Conservation (phyloP, 164 flowering plant genomes). For the Vitis amurensis region DNA sequence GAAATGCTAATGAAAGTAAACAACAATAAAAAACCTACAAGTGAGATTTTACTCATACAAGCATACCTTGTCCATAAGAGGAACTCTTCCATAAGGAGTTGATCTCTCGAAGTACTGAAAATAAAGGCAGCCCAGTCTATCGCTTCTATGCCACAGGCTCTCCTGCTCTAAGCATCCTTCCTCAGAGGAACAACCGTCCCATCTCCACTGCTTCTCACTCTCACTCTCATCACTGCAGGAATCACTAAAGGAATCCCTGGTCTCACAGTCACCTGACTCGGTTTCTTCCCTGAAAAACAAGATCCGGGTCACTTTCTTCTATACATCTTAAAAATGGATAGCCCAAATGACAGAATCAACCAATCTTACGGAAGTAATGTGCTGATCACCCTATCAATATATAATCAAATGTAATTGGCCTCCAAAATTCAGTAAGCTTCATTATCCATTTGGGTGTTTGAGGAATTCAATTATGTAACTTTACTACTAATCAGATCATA, state of each 20-base stretch:
- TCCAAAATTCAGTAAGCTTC: background rate
- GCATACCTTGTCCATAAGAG: conserved; percentile 90
- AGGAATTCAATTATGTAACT: background rate
- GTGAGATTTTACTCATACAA: too few species aligned
- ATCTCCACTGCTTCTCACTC: conserved; percentile 74
- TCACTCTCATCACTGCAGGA: conserved; percentile 81
- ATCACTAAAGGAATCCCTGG: conserved; percentile 75
- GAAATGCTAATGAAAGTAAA: background rate
- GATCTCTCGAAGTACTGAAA: conserved; percentile 84
- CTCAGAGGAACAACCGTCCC: conserved; percentile 72
- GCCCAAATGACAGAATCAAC: background rate
- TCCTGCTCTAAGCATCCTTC: conserved; percentile 70
- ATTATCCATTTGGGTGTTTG: background rate
- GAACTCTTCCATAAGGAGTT: conserved; percentile 86
- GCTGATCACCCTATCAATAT: too few species aligned
- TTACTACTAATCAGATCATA: background rate
- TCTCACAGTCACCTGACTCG: conserved; percentile 58
- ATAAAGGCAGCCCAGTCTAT: conserved; percentile 74
- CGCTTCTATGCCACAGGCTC: conserved; percentile 44
- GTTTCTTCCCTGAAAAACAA: conserved; percentile 61
- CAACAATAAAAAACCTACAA: background rate
- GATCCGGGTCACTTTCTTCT: background rate
- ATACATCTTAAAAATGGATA: background rate
- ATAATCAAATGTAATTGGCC: too few species aligned
- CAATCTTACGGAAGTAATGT: too few species aligned